These are phyloP conservation scores for Osmanthus fragrans DNA, from an alignment of 257 asterid species.

Conservation along the genomic window DNA sequence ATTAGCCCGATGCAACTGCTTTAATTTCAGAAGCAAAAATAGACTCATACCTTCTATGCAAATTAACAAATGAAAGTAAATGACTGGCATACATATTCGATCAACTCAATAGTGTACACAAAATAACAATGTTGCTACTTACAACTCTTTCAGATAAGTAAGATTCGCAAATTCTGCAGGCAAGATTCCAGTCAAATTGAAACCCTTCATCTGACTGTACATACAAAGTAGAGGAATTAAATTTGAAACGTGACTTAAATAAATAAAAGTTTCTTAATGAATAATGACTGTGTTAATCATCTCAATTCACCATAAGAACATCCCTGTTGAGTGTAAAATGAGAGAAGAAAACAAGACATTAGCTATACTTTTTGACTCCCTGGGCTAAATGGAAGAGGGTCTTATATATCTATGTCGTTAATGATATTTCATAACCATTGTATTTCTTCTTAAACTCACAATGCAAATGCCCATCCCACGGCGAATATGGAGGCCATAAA, in stretches of 20 bases:
- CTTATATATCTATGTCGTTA: background rate
- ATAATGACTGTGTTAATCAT: background rate
- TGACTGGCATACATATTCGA: background rate
- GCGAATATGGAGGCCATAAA: background rate
- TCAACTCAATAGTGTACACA: background rate
- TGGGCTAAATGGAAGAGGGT: background rate
- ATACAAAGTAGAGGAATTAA: constrained; percentile 19
- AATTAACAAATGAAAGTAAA: too few relatives aligned
- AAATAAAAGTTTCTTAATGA: background rate
- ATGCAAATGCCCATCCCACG: background rate
- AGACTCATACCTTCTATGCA: background rate
- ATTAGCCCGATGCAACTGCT: background rate
- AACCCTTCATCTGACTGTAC: constrained; percentile 62
- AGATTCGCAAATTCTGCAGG: constrained; percentile 71
- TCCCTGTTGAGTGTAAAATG: background rate
- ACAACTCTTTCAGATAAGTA: constrained; percentile 53
- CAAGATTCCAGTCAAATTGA: constrained; percentile 65
- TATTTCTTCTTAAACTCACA: background rate
- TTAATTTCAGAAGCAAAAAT: background rate
- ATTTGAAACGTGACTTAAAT: background rate
- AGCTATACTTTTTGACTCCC: background rate
- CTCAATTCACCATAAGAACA: background rate
- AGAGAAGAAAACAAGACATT: background rate
- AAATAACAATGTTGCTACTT: constrained; percentile 29
- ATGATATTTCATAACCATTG: background rate